Conservation (phyloP, 2,329 filamentous ascomycete genomes). For the Phyllosticta citribraziliensis region DNA sequence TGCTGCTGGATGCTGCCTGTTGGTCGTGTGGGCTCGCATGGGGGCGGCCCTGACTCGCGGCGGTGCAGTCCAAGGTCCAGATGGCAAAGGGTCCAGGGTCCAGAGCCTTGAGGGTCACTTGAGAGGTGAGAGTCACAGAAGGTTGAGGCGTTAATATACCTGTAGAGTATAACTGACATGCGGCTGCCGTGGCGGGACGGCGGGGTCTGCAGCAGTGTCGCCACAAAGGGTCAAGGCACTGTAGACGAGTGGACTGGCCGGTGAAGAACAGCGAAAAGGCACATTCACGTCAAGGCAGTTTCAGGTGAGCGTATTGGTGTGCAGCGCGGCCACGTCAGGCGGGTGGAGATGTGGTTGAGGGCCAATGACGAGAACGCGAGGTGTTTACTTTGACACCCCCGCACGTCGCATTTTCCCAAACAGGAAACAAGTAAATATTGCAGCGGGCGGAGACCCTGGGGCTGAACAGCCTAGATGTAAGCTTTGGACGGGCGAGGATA, state of each 20-base stretch:
- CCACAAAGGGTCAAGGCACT: background rate
- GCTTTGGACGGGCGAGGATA: background rate
- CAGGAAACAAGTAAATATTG: background rate
- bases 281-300: background rate
- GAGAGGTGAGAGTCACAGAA: background rate
- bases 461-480: background rate
- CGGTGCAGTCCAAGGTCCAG: background rate
- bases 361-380: background rate
- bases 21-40: background rate
- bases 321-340: background rate
- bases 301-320: background rate
- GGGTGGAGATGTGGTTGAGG: background rate
- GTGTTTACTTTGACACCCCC: background rate
- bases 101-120: background rate
- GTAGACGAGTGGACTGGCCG: background rate
- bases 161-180: background rate
- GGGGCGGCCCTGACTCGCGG: background rate
- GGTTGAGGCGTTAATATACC: background rate
- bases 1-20: background rate
- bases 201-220: background rate
- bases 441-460: background rate
- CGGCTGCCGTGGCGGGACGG: background rate
- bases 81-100: background rate
- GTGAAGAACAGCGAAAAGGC: background rate
- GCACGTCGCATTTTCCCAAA: background rate